Evolutionary conservation across 2,329 filamentous ascomycete genomes (phyloP).

Genomic region (Fusarium subtropicale): DNA sequence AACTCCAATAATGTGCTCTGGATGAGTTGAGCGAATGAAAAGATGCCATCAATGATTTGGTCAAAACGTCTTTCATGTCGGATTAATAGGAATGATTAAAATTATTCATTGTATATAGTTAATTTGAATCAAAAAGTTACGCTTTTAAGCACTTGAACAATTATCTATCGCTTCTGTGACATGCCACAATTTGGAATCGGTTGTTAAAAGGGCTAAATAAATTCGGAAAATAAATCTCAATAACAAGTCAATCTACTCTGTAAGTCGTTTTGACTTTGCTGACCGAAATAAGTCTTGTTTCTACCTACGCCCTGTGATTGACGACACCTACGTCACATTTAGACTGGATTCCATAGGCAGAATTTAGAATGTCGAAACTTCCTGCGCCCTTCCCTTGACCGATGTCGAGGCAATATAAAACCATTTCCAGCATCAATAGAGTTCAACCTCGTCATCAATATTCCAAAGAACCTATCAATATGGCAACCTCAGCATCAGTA

Average conservation of each 20-base stretch:
- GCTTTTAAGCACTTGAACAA: neutral
- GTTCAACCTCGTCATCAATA: neutral
- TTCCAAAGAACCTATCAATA: neutral
- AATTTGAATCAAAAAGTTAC: neutral
- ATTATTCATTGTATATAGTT: constrained; percentile 21
- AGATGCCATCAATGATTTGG: neutral
- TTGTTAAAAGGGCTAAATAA: neutral
- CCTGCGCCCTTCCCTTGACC: neutral
- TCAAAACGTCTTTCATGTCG: neutral
- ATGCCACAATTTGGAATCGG: too few species aligned
- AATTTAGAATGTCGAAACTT: neutral
- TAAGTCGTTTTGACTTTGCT: neutral
- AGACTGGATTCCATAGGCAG: neutral
- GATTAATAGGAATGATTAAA: neutral
- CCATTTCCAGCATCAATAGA: too few species aligned
- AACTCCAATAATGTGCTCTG: neutral
- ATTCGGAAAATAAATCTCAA: too few species aligned
- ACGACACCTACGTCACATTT: constrained; percentile 12
- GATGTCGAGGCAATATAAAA: neutral
- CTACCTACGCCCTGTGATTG: constrained; percentile 3
- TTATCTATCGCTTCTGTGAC: neutral
- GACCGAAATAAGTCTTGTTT: neutral
- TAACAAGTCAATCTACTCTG: neutral
- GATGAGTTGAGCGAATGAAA: neutral
- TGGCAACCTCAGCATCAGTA: constrained; percentile 18